Percentiles rank a stretch among this genome's conserved stretches.
phyloP scores from a whole-genome alignment of 768 basidiomycete genomes.

The Lactifluus pinguis region DNA sequence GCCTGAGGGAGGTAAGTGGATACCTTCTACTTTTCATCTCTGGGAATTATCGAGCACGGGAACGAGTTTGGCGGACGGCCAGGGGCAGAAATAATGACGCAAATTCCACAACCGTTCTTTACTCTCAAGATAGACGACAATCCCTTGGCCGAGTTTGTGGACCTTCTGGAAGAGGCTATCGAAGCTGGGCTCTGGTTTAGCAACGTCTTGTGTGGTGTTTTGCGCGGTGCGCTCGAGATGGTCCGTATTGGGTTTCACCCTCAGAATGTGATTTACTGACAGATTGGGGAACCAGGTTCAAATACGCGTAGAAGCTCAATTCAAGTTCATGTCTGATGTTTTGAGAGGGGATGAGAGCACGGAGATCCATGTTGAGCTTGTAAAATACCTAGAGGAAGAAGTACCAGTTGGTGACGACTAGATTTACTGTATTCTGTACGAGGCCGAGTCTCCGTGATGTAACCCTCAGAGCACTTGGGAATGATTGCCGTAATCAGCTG shows the following conservation, averaged over 20 bases:
- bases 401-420: slow-evolving; percentile 81
- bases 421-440: too few relatives aligned
- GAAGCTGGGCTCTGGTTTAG: slow-evolving; percentile 96
- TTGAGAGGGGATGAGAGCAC: slow-evolving; percentile 91
- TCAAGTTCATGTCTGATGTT: slow-evolving; percentile 88
- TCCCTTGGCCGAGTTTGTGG: slow-evolving; percentile 23
- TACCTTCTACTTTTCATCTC: too few relatives aligned
- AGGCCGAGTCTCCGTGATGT: too few relatives aligned
- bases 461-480: too few relatives aligned
- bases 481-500: too few relatives aligned
- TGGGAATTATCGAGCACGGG: too few relatives aligned
- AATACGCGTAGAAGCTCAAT: slow-evolving; percentile 84
- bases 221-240: slow-evolving; percentile 94
- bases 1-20: too few relatives aligned
- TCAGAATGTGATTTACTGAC: slow-evolving; percentile 3
- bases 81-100: too few relatives aligned
- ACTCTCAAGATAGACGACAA: slow-evolving; percentile 48
- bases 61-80: slow-evolving; percentile 27
- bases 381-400: slow-evolving; percentile 94
- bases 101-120: slow-evolving; percentile 51
- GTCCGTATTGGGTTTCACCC: slow-evolving; percentile 35
- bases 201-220: slow-evolving; percentile 90
- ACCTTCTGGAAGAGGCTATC: slow-evolving; percentile 85
- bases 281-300: slow-evolving; percentile 62
- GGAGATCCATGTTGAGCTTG: slow-evolving; percentile 82